Evolutionary conservation across 805 yeast species (phyloP).

Genomic region (Schizosaccharomyces japonicus): DNA sequence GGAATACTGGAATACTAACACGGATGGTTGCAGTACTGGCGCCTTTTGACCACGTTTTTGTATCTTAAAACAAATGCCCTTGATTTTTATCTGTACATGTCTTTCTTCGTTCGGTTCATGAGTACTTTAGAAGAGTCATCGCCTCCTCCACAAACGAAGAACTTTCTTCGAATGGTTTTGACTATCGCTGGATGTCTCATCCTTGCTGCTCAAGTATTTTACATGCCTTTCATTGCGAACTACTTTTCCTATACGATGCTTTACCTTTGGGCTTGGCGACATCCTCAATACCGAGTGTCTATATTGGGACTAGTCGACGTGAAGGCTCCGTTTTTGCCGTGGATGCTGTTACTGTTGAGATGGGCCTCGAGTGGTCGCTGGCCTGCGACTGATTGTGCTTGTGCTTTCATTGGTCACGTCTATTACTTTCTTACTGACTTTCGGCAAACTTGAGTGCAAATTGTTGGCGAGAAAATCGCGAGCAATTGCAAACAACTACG

Average conservation of each 20-base stretch:
- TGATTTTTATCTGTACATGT: not conserved
- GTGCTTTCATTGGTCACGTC: not conserved
- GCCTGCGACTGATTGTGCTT: not conserved
- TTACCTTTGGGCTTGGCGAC: not conserved
- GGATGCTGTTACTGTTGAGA: not conserved
- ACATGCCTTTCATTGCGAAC: not conserved
- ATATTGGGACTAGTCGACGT: not conserved
- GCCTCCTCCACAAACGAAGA: not conserved
- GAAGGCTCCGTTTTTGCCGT: not conserved
- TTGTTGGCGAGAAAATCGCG: too few relatives aligned
- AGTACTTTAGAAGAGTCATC: not conserved
- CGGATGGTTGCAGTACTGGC: not conserved
- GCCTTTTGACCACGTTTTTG: not conserved
- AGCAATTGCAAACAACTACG: too few relatives aligned
- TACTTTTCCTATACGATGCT: slow-evolving; percentile 1
- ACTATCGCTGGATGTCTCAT: not conserved
- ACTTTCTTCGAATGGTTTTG: not conserved
- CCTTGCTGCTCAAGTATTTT: not conserved
- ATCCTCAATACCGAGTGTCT: not conserved
- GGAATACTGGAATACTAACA: not conserved
- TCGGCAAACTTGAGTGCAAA: too few relatives aligned
- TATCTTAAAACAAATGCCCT: not conserved
- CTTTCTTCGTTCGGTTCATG: not conserved
- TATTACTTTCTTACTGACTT: not conserved
- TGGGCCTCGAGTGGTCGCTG: not conserved